phyloP scores from a whole-genome alignment of 345 rosid species.

The Gossypium herbaceum region DNA sequence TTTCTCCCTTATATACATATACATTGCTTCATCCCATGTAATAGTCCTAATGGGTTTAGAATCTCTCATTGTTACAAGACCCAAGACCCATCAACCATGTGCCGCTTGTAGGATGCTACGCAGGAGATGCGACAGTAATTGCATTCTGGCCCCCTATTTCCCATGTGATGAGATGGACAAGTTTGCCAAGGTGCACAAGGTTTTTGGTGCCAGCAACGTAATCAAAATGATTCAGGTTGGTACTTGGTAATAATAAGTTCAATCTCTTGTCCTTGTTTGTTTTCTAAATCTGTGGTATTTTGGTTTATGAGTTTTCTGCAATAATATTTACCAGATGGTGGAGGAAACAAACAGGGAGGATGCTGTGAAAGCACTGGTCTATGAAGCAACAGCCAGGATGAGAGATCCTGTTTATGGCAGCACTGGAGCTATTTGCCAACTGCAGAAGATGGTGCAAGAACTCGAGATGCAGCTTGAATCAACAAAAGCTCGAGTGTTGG shows the following conservation, averaged over 20 bases:
- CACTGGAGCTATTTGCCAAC: constrained; percentile 22
- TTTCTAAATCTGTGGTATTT: not conserved
- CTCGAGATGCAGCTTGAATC: constrained; percentile 21
- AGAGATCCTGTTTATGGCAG: constrained; percentile 36
- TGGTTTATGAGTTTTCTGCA: not conserved
- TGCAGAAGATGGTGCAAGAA: constrained; percentile 28
- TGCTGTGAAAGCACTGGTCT: constrained; percentile 28
- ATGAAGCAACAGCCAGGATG: constrained; percentile 35
- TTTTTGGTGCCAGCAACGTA: constrained; percentile 42
- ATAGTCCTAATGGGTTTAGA: constrained; percentile 16
- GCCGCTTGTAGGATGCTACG: constrained; percentile 32
- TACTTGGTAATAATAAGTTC: not conserved
- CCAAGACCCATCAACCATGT: constrained; percentile 27
- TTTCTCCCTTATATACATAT: not conserved
- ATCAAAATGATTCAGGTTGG: constrained; percentile 40
- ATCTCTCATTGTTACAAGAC: not conserved
- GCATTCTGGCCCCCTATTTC: constrained; percentile 33
- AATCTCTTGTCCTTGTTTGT: not conserved
- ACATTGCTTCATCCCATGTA: not conserved
- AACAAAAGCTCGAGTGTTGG: constrained; percentile 3
- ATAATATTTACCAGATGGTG: constrained; percentile 24
- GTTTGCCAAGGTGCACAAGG: constrained; percentile 32
- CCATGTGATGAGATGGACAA: constrained; percentile 25
- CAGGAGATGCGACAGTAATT: constrained; percentile 27
- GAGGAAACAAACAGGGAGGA: constrained; percentile 36